Evolutionary conservation across 2,329 filamentous ascomycete species (phyloP), one percentile per base, ranked within the genome.

Genomic region (Fusarium domesticum): DNA sequence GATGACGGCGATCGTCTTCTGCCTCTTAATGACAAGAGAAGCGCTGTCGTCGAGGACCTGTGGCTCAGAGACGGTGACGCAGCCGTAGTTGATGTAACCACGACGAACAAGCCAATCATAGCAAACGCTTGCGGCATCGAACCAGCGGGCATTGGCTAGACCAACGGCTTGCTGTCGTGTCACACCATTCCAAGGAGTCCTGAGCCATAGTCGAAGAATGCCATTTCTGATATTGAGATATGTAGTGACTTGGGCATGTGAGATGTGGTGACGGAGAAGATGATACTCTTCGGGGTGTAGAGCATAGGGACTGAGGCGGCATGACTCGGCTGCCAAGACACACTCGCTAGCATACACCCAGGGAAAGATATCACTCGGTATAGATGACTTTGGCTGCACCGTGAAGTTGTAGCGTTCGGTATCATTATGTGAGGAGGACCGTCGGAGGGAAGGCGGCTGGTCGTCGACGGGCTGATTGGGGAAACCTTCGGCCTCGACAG

Each of bases 81-180:
- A 97, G 14, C 95, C 93, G 64, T 90, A 96, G 66, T 98, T 98
- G 71, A 98, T 95, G 65, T 95, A 96, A 16, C 93, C 93, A 53
- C 87, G 83, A 48, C 92, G 84, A 43, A 91, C 76, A 15, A 98
- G 79, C 92, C 92, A 98, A 65, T 95, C 84, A 63, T 93, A 95
- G 53, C 90, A 93, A 43, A 96, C 78, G 53, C 83, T 88, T 8
- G 93, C 91, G 35, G 92, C 80, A 47, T 89, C 85, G 66, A 96
- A 96, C 83, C 90, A 97, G 42, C 90, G 83, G 42, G 78, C 76
- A 59, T 96, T 90, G 39, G 90, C 88, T 70, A 92, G 97, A 4
- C 93, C 93, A 35, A 92, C 80, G 6, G 93, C 93, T 67, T 96
- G 89, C 64, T 91, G 84, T 37, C 84, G 78, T 18, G 85, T 87